Evolutionary conservation across 148 eudicot species (phyloP), one percentile per base, ranked within the genome.

Genomic region (Camellia sinensis): DNA sequence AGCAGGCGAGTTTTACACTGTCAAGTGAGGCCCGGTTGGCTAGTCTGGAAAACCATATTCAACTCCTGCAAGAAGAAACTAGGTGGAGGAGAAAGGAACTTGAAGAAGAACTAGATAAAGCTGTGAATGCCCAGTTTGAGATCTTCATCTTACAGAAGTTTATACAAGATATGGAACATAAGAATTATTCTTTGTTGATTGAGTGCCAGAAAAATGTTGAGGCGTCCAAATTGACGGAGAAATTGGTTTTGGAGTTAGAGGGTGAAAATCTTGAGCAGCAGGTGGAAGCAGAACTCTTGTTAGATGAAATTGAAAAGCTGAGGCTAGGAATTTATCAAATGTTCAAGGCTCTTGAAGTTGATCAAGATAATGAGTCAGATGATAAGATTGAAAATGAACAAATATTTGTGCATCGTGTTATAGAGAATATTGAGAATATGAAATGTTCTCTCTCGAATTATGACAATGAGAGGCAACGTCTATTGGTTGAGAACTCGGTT

Each of bases 101-200:
- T 67, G 97, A 95, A 79, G 98, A 91, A 73, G 96, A 93, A 83
- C 83, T 93, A 40, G 97, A 93, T 21, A 95, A 87, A 80, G 89
- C 92, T 54, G 87, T 91, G 57, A 91, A 89, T 83, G 91, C 97
- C 54, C 97, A 91, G 87, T 90, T 91, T 74, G 97, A 95, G 87
- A 88, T 91, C 71, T 91, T 89, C 73, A 89, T 95, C 82, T 85
- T 95, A 86, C 93, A 91, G 67, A 95, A 86, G 80, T 95, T 95
- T 81, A 80, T 95, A 44, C 82, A 93, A 83, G 98, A 93, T 78
- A 88, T 95, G 93, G 98, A 95, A 81, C 92, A 95, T 74, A 95
- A 91, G 81, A 92, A 95, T 74, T 82, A 74, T 78, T 68, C 84
- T 50, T 85, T 95, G 75, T 66, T 88, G 77, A 68, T 83, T 13